Evolutionary conservation across 495 filamentous ascomycete species (phyloP), one percentile per base, ranked within the genome.

Genomic region (Lindgomyces ingoldianus): DNA sequence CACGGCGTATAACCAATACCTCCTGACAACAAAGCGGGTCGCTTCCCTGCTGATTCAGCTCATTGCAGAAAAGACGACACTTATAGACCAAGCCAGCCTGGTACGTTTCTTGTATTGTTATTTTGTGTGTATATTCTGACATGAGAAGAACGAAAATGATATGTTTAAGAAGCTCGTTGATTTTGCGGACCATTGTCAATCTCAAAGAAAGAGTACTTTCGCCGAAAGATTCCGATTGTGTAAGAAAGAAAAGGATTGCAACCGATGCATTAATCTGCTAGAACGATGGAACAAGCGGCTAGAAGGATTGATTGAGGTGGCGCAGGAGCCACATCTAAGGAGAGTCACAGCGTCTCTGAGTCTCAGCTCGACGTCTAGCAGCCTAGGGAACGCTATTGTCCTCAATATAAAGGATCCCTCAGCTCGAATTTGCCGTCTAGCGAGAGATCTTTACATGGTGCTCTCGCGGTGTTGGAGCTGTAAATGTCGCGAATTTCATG

Each of bases 261-360:
- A 36, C 12, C 26, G 19, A 4, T 55, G 52, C 22, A 3, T 55
- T 11, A 10, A 11, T 19, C 8, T 11, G 3, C n/a, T 41, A 4
- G 30, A 55, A 21, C 33, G n/a, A 14, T 55, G 52, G 52, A 55
- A 55, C 30, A 33, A 41, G 4, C 52, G 52, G 39, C 52, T 55
- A 11, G 21, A 36, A 11, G n/a, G 25, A 10, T 3, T 55, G 22
- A 24, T 41, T 14, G 29, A 55, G 12, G 39, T 14, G 21, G 26
- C 27, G 8, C 16, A 4, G 21, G 44, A 27, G n/a, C n/a, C n/a
- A 9, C 29, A 55, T 16, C 16, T 24, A 11, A 55, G 11, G 6
- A 55, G 25, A 4, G 21, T 27, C 27, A n/a, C 26, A 36, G 44
- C 21, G 44, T n/a, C 21, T 24, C 16, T 8, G 4, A 18, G 6